These are phyloP conservation scores for Blastomyces parvus DNA, from an alignment of 2,329 filamentous ascomycete species.

Conservation along the genomic window DNA sequence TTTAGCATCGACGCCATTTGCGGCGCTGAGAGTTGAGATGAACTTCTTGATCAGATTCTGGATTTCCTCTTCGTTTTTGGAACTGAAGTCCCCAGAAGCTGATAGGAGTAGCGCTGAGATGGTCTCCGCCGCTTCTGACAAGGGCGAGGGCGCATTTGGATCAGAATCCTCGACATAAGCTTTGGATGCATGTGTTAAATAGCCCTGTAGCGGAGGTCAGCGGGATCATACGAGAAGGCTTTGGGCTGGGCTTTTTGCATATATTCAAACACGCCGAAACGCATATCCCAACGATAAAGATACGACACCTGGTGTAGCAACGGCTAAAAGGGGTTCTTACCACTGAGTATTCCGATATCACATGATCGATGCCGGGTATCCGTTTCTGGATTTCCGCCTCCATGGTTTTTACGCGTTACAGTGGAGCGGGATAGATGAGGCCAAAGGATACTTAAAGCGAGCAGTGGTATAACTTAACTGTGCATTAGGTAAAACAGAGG, in stretches of 20 bases:
- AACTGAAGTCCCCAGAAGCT: slow-evolving; percentile 73
- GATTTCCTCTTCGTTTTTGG: slow-evolving; percentile 65
- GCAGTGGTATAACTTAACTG: background rate
- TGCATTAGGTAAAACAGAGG: background rate
- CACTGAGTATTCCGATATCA: slow-evolving; percentile 84
- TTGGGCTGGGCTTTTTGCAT: background rate
- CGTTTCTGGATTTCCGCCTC: slow-evolving; percentile 77
- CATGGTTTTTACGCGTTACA: slow-evolving; percentile 45
- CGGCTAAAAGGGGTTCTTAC: slow-evolving; percentile 22
- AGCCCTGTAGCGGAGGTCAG: slow-evolving; percentile 47
- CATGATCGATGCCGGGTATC: slow-evolving; percentile 76
- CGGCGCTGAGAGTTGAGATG: slow-evolving; percentile 67
- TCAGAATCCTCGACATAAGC: slow-evolving; percentile 68
- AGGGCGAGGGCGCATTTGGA: slow-evolving; percentile 57
- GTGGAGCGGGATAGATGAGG: slow-evolving; percentile 18
- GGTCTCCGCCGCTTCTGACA: slow-evolving; percentile 72
- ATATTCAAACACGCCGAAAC: slow-evolving; percentile 6
- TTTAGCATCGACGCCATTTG: slow-evolving; percentile 57
- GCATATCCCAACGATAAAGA: background rate
- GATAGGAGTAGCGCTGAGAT: slow-evolving; percentile 86
- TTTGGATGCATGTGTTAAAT: slow-evolving; percentile 85
- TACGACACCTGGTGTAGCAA: background rate
- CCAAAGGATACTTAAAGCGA: background rate
- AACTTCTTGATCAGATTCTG: slow-evolving; percentile 80
- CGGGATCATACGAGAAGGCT: background rate